Evolutionary conservation across 1,139 yeast genomes (phyloP).

Genomic region (Taphrina flavorubra): DNA sequence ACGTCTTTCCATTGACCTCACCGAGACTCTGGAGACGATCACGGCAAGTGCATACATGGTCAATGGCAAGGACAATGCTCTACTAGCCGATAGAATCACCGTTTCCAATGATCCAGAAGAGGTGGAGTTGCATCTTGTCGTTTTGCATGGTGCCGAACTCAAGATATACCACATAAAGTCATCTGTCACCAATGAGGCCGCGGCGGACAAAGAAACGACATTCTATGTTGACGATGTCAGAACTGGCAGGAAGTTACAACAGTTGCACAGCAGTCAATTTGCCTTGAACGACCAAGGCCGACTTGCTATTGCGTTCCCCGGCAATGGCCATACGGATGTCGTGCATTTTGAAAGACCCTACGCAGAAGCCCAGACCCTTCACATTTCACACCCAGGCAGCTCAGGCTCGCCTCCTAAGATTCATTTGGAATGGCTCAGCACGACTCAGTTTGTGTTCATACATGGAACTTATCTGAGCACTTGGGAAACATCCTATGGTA

Average conservation of each 20-base stretch:
- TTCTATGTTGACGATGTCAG: background rate
- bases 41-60: background rate
- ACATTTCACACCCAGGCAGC: background rate
- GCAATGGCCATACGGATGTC: background rate
- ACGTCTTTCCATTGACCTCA: constrained; percentile 6
- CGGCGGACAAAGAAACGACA: background rate
- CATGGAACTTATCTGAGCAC: background rate
- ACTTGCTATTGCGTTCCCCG: constrained; percentile 3
- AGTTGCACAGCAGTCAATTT: background rate
- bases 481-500: constrained; percentile 17
- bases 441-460: constrained; percentile 1
- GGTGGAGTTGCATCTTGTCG: background rate
- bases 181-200: background rate
- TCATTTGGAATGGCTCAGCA: constrained; percentile 18
- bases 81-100: background rate
- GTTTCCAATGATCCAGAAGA: background rate
- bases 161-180: background rate
- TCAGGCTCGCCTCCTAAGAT: background rate
- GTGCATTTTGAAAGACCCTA: background rate
- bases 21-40: background rate
- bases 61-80: background rate
- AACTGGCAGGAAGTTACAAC: background rate
- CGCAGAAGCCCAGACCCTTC: background rate
- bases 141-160: background rate
- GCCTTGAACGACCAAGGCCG: constrained; percentile 11